Percentiles rank a stretch among this genome's conserved stretches.
phyloP scores from a whole-genome alignment of 192 early-diverging fungal species.

The Mortierella claussenii region DNA sequence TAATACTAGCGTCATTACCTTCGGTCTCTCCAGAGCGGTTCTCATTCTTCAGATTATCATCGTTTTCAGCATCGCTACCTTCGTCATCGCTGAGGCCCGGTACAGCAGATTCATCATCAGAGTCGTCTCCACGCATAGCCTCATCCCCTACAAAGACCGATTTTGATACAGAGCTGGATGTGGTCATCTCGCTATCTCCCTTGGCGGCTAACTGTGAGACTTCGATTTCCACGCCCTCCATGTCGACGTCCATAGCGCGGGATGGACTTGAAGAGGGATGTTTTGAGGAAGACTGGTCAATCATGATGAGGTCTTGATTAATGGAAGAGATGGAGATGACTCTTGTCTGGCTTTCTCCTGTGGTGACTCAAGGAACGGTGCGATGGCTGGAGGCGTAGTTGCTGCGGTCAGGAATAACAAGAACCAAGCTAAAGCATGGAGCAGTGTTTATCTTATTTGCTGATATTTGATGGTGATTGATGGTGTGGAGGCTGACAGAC shows the following conservation, averaged over 20 bases:
- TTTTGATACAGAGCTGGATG: not conserved
- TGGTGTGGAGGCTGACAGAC: no score
- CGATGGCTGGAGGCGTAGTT: no score
- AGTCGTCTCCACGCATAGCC: not conserved
- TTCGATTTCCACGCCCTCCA: slow-evolving; percentile 31
- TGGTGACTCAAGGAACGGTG: no score
- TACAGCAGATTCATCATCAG: slow-evolving; percentile 5
- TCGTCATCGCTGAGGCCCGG: slow-evolving; percentile 13
- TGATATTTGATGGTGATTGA: no score
- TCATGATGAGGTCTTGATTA: slow-evolving; percentile 1
- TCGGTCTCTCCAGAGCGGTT: not conserved
- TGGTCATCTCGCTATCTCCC: not conserved
- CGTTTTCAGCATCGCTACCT: slow-evolving; percentile 4
- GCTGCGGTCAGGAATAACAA: no score
- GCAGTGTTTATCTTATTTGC: no score
- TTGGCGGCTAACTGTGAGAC: slow-evolving; percentile 9
- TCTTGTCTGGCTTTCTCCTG: not conserved
- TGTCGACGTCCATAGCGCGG: not conserved
- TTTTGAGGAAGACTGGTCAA: not conserved
- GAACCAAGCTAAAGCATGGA: no score
- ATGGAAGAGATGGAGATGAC: not conserved
- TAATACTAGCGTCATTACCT: not conserved
- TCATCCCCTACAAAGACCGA: not conserved
- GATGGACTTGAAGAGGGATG: not conserved
- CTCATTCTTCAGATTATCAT: not conserved